phyloP scores from a whole-genome alignment of 345 rosid species.

The Salix viminalis region DNA sequence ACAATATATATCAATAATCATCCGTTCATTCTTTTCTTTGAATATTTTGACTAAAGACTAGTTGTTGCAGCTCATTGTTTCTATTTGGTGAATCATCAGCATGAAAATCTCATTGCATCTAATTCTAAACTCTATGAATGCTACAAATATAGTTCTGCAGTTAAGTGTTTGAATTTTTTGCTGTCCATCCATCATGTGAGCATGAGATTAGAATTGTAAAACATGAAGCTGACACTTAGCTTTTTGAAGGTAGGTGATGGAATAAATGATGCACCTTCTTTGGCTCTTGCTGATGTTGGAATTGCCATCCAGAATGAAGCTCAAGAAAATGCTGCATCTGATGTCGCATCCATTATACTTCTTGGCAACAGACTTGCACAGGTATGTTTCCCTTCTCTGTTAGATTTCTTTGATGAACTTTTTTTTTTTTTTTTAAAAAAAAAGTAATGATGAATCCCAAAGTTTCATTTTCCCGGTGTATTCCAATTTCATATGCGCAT shows the following conservation, averaged over 20 bases:
- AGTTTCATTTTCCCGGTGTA: not conserved
- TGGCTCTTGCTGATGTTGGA: conserved; percentile 90
- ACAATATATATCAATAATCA: not conserved
- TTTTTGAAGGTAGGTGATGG: conserved; percentile 84
- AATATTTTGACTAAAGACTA: not conserved
- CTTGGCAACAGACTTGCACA: conserved; percentile 84
- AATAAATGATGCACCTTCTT: conserved; percentile 93
- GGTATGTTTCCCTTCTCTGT: conserved; percentile 31
- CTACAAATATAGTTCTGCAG: not conserved
- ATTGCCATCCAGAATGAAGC: conserved; percentile 83
- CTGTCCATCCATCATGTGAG: not conserved
- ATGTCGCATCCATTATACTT: conserved; percentile 85
- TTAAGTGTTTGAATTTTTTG: not conserved
- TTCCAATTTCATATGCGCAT: not conserved
- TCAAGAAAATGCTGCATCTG: conserved; percentile 88
- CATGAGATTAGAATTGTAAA: not conserved
- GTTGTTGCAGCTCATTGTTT: not conserved
- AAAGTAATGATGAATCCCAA: not conserved
- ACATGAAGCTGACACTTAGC: not conserved
- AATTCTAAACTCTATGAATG: not conserved
- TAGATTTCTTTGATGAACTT: not conserved
- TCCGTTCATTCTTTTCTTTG: not conserved
- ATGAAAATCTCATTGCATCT: not conserved
- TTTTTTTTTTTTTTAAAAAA: too few species aligned
- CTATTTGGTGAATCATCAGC: not conserved